phyloP scores from a whole-genome alignment of 2,329 filamentous ascomycete species.

The Onygenales sp. region DNA sequence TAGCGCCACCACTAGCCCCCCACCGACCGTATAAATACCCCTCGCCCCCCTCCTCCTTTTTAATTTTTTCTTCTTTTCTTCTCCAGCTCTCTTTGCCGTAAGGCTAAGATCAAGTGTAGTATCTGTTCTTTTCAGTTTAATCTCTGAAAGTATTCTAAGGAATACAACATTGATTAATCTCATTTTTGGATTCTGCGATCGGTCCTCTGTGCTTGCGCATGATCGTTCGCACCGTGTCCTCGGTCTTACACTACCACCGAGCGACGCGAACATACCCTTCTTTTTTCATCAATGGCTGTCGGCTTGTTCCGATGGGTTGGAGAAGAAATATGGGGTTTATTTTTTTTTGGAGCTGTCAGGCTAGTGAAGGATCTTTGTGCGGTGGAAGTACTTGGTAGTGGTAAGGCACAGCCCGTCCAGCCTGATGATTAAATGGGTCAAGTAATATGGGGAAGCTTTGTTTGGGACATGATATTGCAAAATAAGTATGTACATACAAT shows the following conservation, averaged over 20 bases:
- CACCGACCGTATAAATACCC: constrained; percentile 21
- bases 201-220: constrained; percentile 66
- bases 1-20: constrained; percentile 15
- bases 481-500: too few relatives aligned
- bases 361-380: too few relatives aligned
- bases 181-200: constrained; percentile 57
- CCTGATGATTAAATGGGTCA: too few relatives aligned
- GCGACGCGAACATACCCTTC: constrained; percentile 51
- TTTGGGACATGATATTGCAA: too few relatives aligned
- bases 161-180: constrained; percentile 69
- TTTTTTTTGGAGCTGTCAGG: too few relatives aligned
- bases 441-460: too few relatives aligned
- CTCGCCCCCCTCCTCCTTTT: constrained; percentile 16
- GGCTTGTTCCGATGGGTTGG: constrained; percentile 46
- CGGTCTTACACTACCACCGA: constrained; percentile 66
- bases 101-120: constrained; percentile 88
- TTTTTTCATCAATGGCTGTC: constrained; percentile 51
- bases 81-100: constrained; percentile 46
- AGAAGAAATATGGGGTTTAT: constrained; percentile 38
- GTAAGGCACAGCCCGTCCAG: too few relatives aligned
- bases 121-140: constrained; percentile 98
- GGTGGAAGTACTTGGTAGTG: too few relatives aligned
- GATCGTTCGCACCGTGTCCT: constrained; percentile 58
- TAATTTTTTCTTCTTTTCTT: constrained; percentile 32
- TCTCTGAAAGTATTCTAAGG: constrained; percentile 76